These are phyloP conservation scores for Pseudonitzschia multistriata DNA, from an alignment of 108 stramenopile species.

Conservation along the genomic window DNA sequence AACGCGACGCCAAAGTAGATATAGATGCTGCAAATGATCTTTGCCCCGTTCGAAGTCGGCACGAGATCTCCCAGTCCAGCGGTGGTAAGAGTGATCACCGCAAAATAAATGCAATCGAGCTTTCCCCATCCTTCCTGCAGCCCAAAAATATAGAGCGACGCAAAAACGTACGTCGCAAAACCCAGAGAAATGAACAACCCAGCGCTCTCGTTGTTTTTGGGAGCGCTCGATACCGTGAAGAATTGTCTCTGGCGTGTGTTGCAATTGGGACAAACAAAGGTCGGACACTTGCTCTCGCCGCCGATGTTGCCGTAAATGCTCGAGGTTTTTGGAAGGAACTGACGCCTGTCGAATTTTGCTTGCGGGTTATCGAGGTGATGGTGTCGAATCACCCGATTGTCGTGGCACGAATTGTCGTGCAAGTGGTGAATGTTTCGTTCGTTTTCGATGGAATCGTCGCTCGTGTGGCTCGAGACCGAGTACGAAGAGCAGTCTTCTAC, in stretches of 20 bases:
- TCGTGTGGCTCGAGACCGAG: conserved; percentile 9
- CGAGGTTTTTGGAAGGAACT: conserved; percentile 30
- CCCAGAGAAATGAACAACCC: conserved; percentile 71
- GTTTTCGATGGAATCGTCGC: conserved; percentile 12
- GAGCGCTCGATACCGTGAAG: conserved; percentile 70
- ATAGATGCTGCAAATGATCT: conserved; percentile 83
- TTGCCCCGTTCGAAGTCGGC: conserved; percentile 71
- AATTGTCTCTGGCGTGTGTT: conserved; percentile 78
- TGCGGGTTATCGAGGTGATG: conserved; percentile 1
- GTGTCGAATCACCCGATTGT: conserved; percentile 9
- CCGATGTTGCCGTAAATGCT: conserved; percentile 20
- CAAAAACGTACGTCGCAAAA: conserved; percentile 70
- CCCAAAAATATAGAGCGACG: conserved; percentile 83
- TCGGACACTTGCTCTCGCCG: conserved; percentile 48
- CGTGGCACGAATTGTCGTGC: conserved; percentile 1
- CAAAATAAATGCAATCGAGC: conserved; percentile 88
- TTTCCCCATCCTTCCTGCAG: conserved; percentile 79
- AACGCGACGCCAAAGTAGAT: conserved; percentile 89
- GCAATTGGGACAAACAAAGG: conserved; percentile 79
- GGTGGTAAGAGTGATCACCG: conserved; percentile 81
- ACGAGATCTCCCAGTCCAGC: conserved; percentile 85
- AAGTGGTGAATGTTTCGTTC: conserved; percentile 13
- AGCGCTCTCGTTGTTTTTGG: conserved; percentile 63
- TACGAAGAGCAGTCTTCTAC: neutral
- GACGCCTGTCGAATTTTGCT: conserved; percentile 23